Evolutionary conservation across 257 asterid genomes (phyloP).

Genomic region (Oldenlandia corymbosa): DNA sequence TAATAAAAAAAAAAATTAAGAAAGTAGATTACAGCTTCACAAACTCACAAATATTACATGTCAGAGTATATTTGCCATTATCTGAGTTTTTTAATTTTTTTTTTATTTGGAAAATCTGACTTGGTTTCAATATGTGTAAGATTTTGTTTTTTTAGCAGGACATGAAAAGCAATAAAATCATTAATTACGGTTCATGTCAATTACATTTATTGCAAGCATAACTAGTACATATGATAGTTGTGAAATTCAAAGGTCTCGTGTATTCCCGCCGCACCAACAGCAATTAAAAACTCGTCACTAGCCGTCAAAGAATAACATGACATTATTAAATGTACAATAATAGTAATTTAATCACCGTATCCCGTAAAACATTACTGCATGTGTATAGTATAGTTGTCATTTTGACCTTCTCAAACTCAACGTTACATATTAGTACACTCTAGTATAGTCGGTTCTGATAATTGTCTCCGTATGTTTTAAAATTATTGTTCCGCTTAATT

Average conservation of each 20-base stretch:
- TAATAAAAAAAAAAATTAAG: background rate
- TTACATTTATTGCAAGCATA: background rate
- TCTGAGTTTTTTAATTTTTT: too few species aligned
- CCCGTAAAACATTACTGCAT: background rate
- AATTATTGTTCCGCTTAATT: too few species aligned
- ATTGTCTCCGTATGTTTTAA: too few species aligned
- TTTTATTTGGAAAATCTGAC: too few species aligned
- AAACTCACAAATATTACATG: background rate
- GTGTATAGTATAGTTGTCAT: conserved; percentile 19
- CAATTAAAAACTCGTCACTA: background rate
- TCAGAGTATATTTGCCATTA: too few species aligned
- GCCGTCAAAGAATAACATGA: conserved; percentile 12
- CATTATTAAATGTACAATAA: conserved; percentile 8
- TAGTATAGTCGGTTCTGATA: too few species aligned
- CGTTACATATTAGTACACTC: too few species aligned
- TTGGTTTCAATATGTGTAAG: too few species aligned
- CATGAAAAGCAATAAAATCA: background rate
- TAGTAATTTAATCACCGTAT: background rate
- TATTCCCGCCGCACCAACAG: conserved; percentile 14
- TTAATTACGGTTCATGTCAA: background rate
- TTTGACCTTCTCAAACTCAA: conserved; percentile 6
- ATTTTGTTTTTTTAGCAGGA: background rate
- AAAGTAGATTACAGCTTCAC: background rate
- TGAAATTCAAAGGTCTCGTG: conserved; percentile 8
- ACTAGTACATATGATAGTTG: background rate